phyloP scores from a whole-genome alignment of 805 yeast genomes.

The Starmerella sp. region DNA sequence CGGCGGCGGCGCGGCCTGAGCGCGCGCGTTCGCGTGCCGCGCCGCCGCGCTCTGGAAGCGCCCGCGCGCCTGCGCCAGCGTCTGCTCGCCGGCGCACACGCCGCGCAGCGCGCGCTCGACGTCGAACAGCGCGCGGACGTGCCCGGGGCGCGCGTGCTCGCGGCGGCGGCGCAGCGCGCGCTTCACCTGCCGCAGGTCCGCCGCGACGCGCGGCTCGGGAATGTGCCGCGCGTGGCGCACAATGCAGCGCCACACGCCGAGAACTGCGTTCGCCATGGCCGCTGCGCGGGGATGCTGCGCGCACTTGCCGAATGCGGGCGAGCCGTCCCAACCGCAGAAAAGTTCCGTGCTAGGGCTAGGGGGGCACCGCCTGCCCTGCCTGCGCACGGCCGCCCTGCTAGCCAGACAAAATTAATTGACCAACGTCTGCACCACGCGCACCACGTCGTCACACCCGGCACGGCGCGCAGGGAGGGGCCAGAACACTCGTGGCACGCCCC shows the following conservation, averaged over 20 bases:
- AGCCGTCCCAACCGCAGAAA: not conserved
- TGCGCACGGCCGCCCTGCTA: too few relatives aligned
- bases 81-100: conserved; percentile 4
- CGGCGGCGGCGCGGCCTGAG: too few relatives aligned
- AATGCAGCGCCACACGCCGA: conserved; percentile 7
- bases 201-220: not conserved
- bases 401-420: too few relatives aligned
- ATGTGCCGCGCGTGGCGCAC: conserved; percentile 8
- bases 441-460: too few relatives aligned
- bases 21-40: not conserved
- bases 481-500: too few relatives aligned
- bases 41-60: not conserved
- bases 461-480: too few relatives aligned
- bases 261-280: not conserved
- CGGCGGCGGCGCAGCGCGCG: not conserved
- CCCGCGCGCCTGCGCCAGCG: conserved; percentile 1
- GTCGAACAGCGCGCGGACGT: conserved; percentile 5
- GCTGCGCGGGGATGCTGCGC: not conserved
- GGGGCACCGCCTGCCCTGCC: not conserved
- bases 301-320: not conserved
- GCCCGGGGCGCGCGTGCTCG: not conserved
- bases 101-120: conserved; percentile 16
- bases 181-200: not conserved
- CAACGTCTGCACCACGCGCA: too few relatives aligned
- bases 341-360: not conserved